These are phyloP conservation scores for Tanacetum coccineum DNA, from an alignment of 129 eudicot species.

Conservation along the genomic window DNA sequence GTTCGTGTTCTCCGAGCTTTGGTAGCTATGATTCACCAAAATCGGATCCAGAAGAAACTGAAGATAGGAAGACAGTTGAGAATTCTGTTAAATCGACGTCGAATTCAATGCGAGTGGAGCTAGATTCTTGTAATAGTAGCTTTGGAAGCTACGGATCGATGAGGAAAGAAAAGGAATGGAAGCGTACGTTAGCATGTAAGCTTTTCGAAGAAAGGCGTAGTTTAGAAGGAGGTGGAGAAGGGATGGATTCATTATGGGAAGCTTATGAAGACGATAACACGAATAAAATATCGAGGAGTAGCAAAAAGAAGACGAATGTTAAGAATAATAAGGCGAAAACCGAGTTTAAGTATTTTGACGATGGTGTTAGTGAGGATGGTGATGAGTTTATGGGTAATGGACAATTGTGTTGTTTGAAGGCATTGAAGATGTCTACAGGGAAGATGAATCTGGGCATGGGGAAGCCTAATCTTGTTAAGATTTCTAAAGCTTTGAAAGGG, in stretches of 20 bases:
- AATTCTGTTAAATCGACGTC: slow-evolving; percentile 4
- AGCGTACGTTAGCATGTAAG: slow-evolving; percentile 85
- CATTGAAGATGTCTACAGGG: slow-evolving; percentile 81
- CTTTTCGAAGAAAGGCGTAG: slow-evolving; percentile 63
- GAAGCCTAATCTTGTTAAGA: slow-evolving; percentile 67
- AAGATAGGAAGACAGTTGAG: background rate
- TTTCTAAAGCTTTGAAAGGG: slow-evolving; percentile 80
- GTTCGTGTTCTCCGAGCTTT: too few species aligned
- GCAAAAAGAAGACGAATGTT: slow-evolving; percentile 20
- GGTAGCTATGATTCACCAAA: slow-evolving; percentile 20
- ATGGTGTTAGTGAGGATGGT: slow-evolving; percentile 25
- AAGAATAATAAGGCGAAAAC: slow-evolving; percentile 24
- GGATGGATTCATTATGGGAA: slow-evolving; percentile 96
- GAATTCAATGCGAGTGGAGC: slow-evolving; percentile 17
- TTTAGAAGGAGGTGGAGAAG: slow-evolving; percentile 55
- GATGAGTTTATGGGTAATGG: slow-evolving; percentile 43
- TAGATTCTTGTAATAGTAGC: slow-evolving; percentile 7
- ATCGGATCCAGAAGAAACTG: slow-evolving; percentile 12
- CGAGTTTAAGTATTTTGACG: slow-evolving; percentile 29
- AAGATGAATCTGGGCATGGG: slow-evolving; percentile 95
- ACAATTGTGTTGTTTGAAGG: slow-evolving; percentile 80
- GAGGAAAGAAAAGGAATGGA: slow-evolving; percentile 95
- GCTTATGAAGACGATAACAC: slow-evolving; percentile 46
- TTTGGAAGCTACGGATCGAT: slow-evolving; percentile 76
- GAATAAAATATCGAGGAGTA: slow-evolving; percentile 21